Evolutionary conservation across 2,329 filamentous ascomycete species (phyloP), one percentile per base, ranked within the genome.

Genomic region (Bipolaris gigantea): DNA sequence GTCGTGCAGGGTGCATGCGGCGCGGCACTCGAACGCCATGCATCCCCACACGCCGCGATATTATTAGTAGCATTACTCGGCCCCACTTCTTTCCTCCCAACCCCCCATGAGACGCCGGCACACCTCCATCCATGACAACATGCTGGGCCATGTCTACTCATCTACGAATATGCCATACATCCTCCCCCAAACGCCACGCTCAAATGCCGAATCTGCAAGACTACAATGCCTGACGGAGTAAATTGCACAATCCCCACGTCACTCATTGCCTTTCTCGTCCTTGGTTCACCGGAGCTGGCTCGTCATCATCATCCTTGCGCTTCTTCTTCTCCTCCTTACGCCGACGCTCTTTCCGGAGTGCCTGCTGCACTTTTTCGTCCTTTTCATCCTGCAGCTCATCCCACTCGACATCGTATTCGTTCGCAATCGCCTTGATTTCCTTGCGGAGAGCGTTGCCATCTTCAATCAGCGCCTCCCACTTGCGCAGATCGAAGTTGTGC

Each of bases 401-500:
- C 90, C 91, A 96, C 47, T 93, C 90, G 7, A 92, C 90, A 64
- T 95, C 91, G 71, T 96, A 96, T 75, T 96, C 91, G 32, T 86
- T 84, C 0, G 92, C 91, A 8, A 95, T 84, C 15, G 82, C 81
- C 75, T 88, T 89, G 72, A 97, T 89, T 75, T 97, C 92, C 59
- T 82, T 83, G 5, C 92, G 78, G 59, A 96, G 74, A 2, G 81
- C 76, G 69, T 96, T 96, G 0, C 86, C 90, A 58, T 96, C 91
- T 43, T 92, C 85, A 2, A 95, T 84, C 30, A 95, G 69, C 4
- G 80, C 78, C 65, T 95, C 89, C 92, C 92, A 97, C 57, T 83
- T 83, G 33, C 81, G 79, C 19, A 89, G 72, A 67, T 96, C 87
- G 62, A 97, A 90, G 0, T 90, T 90, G 10, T 85, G 84, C 39